Evolutionary conservation across 352 stramenopile species (phyloP).

Genomic region (Pythium coloratum): DNA sequence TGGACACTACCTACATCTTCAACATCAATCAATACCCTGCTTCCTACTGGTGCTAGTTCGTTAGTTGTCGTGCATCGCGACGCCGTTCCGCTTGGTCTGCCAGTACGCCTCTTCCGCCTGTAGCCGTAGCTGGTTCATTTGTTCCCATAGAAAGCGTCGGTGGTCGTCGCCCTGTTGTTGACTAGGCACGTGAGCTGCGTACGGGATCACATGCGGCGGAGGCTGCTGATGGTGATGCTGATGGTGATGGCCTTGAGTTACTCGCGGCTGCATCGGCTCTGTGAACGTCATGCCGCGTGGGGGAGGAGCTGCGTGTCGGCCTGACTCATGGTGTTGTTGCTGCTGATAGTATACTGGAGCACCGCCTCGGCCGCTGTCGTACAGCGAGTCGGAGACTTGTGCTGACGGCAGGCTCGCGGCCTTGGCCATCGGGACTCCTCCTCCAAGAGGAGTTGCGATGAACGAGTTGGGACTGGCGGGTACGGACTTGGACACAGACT

Average conservation of each 20-base stretch:
- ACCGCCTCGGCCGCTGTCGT: slow-evolving; percentile 11
- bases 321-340: neutral
- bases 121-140: slow-evolving; percentile 56
- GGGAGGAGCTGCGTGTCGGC: neutral
- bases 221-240: neutral
- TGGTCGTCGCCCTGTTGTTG: slow-evolving; percentile 4
- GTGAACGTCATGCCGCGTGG: neutral
- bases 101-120: slow-evolving; percentile 63
- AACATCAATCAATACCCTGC: neutral
- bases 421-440: neutral
- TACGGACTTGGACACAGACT: neutral
- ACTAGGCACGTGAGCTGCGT: slow-evolving; percentile 1
- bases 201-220: slow-evolving; percentile 1
- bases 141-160: slow-evolving; percentile 39
- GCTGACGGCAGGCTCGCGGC: neutral
- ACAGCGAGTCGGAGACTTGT: slow-evolving; percentile 4
- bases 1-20: too few relatives aligned
- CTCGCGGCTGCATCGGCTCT: slow-evolving; percentile 1
- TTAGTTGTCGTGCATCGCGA: slow-evolving; percentile 17
- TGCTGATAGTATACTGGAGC: neutral
- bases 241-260: neutral
- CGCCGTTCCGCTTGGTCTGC: slow-evolving; percentile 44
- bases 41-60: neutral
- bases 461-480: neutral
- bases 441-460: neutral